Conservation (phyloP, 2,329 filamentous ascomycete genomes). For the Trichophyton simii region DNA sequence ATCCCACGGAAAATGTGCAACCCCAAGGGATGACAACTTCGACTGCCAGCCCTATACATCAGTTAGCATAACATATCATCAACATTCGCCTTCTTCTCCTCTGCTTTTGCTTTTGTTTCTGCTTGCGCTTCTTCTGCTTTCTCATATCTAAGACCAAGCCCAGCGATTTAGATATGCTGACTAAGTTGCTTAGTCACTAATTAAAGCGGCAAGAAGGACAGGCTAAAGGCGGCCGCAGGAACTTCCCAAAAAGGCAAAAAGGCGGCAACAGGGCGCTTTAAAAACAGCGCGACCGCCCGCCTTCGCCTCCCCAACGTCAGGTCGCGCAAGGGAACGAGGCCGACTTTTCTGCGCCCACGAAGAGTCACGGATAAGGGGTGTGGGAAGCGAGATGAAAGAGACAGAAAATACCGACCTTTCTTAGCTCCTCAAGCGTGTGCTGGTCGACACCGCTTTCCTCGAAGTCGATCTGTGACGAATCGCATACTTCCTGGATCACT, state of each 20-base stretch:
- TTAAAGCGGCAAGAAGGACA: constrained; percentile 12
- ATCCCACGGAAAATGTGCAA: constrained; percentile 92
- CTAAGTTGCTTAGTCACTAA: constrained; percentile 8
- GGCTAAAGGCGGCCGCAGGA: constrained; percentile 25
- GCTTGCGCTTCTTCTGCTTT: neutral
- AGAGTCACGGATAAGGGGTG: neutral
- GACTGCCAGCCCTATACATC: constrained; percentile 72
- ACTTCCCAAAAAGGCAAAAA: constrained; percentile 17
- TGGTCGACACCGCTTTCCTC: constrained; percentile 92
- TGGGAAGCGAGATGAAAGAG: neutral
- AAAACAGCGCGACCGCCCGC: constrained; percentile 26
- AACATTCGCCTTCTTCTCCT: neutral
- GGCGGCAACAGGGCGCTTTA: constrained; percentile 20
- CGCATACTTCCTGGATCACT: constrained; percentile 86
- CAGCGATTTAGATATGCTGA: neutral
- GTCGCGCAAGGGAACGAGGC: constrained; percentile 20
- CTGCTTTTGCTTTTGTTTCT: too few species aligned
- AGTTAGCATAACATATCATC: neutral
- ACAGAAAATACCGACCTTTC: constrained; percentile 54
- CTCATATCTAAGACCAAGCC: too few species aligned
- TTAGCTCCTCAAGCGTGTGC: constrained; percentile 72
- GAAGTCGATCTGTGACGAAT: constrained; percentile 84
- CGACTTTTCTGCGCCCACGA: neutral
- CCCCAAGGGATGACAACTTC: constrained; percentile 70
- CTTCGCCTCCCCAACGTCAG: constrained; percentile 32